phyloP scores from a whole-genome alignment of 1,284 basidiomycete species.

The Bothia castanella region DNA sequence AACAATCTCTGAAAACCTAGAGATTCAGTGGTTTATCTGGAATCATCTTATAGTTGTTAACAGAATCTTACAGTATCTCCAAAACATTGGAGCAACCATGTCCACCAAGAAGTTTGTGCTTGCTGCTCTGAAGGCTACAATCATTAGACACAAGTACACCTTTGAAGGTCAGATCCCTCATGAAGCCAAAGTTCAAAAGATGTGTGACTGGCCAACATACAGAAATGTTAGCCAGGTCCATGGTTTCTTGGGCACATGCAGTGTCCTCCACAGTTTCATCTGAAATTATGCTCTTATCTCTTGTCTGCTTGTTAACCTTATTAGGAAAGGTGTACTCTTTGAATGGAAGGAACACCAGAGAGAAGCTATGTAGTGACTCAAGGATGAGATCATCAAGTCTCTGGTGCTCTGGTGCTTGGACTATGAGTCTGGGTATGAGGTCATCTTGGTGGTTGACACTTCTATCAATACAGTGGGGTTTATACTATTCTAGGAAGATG shows the following conservation, averaged over 20 bases:
- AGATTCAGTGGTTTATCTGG: slow-evolving; percentile 23
- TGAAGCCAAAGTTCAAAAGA: background rate
- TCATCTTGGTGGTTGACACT: background rate
- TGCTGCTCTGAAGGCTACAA: too few relatives aligned
- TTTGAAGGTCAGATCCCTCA: slow-evolving; percentile 15
- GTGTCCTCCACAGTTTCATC: background rate
- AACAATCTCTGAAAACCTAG: background rate
- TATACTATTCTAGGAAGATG: background rate
- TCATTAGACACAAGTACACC: slow-evolving; percentile 30
- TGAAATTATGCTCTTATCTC: background rate
- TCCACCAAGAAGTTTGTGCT: slow-evolving; percentile 26
- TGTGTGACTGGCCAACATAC: background rate
- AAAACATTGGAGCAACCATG: slow-evolving; percentile 25
- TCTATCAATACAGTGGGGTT: background rate
- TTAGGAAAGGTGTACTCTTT: too few relatives aligned
- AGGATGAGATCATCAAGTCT: background rate
- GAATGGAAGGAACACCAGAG: too few relatives aligned
- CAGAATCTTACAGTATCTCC: slow-evolving; percentile 6
- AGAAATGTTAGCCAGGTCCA: background rate
- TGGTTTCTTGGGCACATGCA: background rate
- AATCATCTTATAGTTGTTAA: slow-evolving; percentile 18
- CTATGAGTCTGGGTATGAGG: background rate
- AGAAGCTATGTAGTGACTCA: background rate
- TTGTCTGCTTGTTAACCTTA: background rate
- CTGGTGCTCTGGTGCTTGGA: background rate